These are phyloP conservation scores for Aspergillus caelatus DNA, from an alignment of 2,329 filamentous ascomycete genomes.

Conservation along the genomic window DNA sequence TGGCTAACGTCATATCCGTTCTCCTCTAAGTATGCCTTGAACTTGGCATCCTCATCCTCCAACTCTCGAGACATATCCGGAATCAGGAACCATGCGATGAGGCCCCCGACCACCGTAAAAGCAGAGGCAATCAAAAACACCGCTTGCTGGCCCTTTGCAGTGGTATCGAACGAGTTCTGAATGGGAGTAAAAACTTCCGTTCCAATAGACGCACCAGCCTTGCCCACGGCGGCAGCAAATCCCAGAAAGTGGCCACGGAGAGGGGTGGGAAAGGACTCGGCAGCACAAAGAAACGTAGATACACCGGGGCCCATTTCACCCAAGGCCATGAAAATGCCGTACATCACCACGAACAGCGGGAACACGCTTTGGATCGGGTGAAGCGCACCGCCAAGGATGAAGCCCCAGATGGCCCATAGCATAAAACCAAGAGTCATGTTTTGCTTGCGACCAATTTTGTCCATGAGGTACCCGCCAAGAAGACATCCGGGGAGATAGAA, in stretches of 20 bases:
- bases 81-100: constrained; percentile 51
- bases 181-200: constrained; percentile 57
- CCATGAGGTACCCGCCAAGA: constrained; percentile 52
- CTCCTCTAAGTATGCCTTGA: constrained; percentile 48
- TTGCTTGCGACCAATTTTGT: constrained; percentile 53
- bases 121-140: constrained; percentile 56
- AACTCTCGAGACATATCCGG: constrained; percentile 48
- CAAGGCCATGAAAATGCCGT: constrained; percentile 53
- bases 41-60: constrained; percentile 49
- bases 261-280: constrained; percentile 55
- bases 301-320: constrained; percentile 57
- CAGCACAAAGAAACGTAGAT: constrained; percentile 40
- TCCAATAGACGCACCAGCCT: constrained; percentile 55
- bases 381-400: constrained; percentile 54
- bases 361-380: constrained; percentile 50
- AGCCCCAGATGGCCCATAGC: constrained; percentile 50
- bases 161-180: constrained; percentile 46
- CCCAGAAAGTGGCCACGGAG: constrained; percentile 55
- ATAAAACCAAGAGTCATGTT: constrained; percentile 57
- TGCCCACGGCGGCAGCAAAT: constrained; percentile 51
- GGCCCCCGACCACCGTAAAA: constrained; percentile 51
- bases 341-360: constrained; percentile 55
- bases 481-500: constrained; percentile 55
- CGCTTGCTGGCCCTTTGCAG: constrained; percentile 51
- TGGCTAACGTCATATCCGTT: constrained; percentile 42